Evolutionary conservation across 1,284 basidiomycete genomes (phyloP).

Genomic region (Anthracocystis panici-leucophaei): DNA sequence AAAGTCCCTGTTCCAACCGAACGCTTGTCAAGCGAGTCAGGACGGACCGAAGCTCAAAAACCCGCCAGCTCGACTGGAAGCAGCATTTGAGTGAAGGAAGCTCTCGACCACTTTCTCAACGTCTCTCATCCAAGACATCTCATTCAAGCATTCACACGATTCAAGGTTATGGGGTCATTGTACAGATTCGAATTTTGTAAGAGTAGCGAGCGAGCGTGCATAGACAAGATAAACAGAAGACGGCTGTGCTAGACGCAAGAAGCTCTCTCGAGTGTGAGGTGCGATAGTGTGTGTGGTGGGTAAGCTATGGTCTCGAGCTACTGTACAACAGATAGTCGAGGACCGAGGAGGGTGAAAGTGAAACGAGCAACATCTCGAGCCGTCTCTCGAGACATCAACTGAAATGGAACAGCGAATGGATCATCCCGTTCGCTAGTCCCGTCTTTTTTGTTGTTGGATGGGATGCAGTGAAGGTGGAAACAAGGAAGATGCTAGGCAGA

Average conservation of each 20-base stretch:
- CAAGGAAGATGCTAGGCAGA: conserved; percentile 32
- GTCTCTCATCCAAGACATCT: neutral
- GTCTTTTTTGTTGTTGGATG: conserved; percentile 31
- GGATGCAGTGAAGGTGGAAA: conserved; percentile 20
- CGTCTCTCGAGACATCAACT: conserved; percentile 35
- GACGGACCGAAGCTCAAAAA: no score
- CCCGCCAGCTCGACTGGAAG: neutral
- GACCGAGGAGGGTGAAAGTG: conserved; percentile 4
- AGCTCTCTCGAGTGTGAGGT: conserved; percentile 28
- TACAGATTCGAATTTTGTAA: conserved; percentile 47
- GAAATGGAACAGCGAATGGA: conserved; percentile 20
- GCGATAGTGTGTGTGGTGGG: conserved; percentile 16
- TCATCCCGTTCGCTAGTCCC: conserved; percentile 21
- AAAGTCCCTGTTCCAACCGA: neutral
- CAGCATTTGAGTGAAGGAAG: neutral
- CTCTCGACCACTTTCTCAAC: neutral
- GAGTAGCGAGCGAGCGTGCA: conserved; percentile 26
- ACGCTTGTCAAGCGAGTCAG: neutral
- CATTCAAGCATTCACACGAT: conserved; percentile 1
- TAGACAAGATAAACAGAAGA: conserved; percentile 38
- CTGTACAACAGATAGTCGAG: conserved; percentile 11
- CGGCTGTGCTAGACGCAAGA: conserved; percentile 40
- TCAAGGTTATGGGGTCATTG: conserved; percentile 31
- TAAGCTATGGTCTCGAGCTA: conserved; percentile 8
- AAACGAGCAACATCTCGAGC: conserved; percentile 30